These are phyloP conservation scores for Pseudogymnoascus sp. DNA, from an alignment of 2,329 filamentous ascomycete species.

Conservation along the genomic window DNA sequence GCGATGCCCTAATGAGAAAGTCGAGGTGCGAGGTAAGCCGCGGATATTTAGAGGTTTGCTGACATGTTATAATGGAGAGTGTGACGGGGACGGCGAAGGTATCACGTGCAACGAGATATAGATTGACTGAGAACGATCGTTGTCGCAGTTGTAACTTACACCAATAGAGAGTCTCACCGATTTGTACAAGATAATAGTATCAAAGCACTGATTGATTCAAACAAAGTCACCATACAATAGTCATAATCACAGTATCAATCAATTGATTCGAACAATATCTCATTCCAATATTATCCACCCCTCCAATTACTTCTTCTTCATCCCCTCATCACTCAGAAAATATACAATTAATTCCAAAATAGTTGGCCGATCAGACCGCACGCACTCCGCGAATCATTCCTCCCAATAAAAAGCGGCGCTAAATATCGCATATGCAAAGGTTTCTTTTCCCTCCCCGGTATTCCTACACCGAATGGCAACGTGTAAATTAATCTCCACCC, in stretches of 20 bases:
- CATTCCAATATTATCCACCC: neutral
- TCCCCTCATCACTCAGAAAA: neutral
- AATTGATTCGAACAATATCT: neutral
- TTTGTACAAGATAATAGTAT: neutral
- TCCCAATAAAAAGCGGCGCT: slow-evolving; percentile 1
- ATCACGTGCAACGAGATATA: neutral
- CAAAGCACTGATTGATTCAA: neutral
- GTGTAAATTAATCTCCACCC: slow-evolving; percentile 5
- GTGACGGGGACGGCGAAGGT: neutral
- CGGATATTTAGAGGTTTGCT: no score
- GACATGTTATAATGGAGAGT: no score
- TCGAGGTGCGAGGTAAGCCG: no score
- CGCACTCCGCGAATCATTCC: neutral
- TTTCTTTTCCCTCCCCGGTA: neutral
- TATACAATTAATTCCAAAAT: neutral
- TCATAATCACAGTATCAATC: neutral
- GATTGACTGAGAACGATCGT: neutral
- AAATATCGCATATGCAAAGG: slow-evolving; percentile 6
- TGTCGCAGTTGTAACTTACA: neutral
- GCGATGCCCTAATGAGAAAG: no score
- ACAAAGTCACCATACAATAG: neutral
- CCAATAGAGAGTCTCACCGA: neutral
- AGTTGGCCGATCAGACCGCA: slow-evolving; percentile 7
- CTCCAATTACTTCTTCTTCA: neutral
- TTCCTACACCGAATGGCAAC: slow-evolving; percentile 8